Evolutionary conservation across 2,329 filamentous ascomycete genomes (phyloP).

Genomic region (Fusarium coffeatum): DNA sequence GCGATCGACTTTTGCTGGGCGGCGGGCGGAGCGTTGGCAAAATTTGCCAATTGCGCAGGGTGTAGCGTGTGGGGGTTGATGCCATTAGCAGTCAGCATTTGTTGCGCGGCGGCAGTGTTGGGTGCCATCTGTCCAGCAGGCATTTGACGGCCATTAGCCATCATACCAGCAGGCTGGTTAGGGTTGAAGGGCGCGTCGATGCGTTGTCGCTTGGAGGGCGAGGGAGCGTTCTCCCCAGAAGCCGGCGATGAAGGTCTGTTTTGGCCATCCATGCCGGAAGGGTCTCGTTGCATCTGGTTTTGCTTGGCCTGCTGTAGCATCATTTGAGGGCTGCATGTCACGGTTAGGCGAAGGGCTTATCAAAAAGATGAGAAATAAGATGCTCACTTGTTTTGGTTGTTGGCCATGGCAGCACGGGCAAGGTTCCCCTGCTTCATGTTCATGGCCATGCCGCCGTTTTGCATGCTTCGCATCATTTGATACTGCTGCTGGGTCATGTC

Average conservation of each 20-base stretch:
- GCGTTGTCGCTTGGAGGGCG: slow-evolving; percentile 89
- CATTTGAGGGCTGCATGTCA: slow-evolving; percentile 70
- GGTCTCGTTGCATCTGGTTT: slow-evolving; percentile 87
- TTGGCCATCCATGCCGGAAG: slow-evolving; percentile 86
- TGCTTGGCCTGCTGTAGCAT: slow-evolving; percentile 78
- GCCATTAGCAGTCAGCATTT: slow-evolving; percentile 74
- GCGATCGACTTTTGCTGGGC: slow-evolving; percentile 86
- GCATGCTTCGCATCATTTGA: slow-evolving; percentile 75
- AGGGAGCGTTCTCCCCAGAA: slow-evolving; percentile 87
- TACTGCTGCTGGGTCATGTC: slow-evolving; percentile 67
- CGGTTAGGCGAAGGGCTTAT: slow-evolving; percentile 21
- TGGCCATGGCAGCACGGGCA: slow-evolving; percentile 81
- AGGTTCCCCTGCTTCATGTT: slow-evolving; percentile 71
- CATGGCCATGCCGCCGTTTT: slow-evolving; percentile 69
- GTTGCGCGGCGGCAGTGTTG: slow-evolving; percentile 64
- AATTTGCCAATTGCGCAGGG: slow-evolving; percentile 78
- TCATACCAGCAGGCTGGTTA: slow-evolving; percentile 72
- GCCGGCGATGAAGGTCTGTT: slow-evolving; percentile 84
- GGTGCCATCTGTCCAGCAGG: slow-evolving; percentile 74
- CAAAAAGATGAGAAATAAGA: not conserved
- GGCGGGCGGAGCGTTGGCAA: slow-evolving; percentile 65
- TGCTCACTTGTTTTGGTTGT: slow-evolving; percentile 78
- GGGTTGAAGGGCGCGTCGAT: slow-evolving; percentile 79
- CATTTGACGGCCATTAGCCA: slow-evolving; percentile 81
- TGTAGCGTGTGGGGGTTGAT: slow-evolving; percentile 81